These are phyloP conservation scores for Xerocomellus intermedius DNA, from an alignment of 768 basidiomycete species.

Conservation along the genomic window DNA sequence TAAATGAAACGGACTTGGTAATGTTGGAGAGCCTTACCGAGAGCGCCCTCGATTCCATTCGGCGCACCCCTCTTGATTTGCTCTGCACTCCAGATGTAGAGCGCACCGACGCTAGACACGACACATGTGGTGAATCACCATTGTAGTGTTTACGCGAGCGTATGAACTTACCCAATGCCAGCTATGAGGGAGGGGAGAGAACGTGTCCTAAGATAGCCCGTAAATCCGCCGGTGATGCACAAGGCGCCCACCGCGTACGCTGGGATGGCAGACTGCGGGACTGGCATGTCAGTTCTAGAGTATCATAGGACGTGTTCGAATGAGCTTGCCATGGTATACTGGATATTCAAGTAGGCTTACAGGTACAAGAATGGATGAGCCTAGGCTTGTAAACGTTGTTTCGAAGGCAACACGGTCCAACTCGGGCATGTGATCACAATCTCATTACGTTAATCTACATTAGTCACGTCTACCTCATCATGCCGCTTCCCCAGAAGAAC, in stretches of 20 bases:
- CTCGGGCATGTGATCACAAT: slow-evolving; percentile 13
- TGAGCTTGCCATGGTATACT: slow-evolving; percentile 30
- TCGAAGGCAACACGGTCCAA: neutral
- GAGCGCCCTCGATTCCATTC: slow-evolving; percentile 75
- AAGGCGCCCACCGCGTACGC: slow-evolving; percentile 74
- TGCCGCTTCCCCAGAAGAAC: slow-evolving; percentile 57
- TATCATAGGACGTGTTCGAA: neutral
- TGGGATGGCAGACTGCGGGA: slow-evolving; percentile 71
- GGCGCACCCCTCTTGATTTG: slow-evolving; percentile 68
- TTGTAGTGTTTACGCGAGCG: neutral
- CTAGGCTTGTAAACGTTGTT: slow-evolving; percentile 1
- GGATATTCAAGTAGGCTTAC: slow-evolving; percentile 22
- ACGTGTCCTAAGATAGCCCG: slow-evolving; percentile 67
- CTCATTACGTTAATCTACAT: neutral
- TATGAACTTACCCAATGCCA: slow-evolving; percentile 62
- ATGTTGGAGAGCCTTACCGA: slow-evolving; percentile 48
- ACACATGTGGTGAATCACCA: neutral
- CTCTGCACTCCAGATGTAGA: slow-evolving; percentile 80
- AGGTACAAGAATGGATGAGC: neutral
- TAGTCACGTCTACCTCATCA: slow-evolving; percentile 2
- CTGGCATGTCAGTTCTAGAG: slow-evolving; percentile 24
- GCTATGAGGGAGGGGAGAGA: slow-evolving; percentile 84
- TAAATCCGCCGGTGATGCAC: slow-evolving; percentile 74
- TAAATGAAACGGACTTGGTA: neutral
- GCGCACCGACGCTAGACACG: slow-evolving; percentile 60